Percentiles rank a stretch among this genome's conserved stretches.
Conservation (phyloP, 768 basidiomycete genomes). For the Agrocybe praecox region DNA sequence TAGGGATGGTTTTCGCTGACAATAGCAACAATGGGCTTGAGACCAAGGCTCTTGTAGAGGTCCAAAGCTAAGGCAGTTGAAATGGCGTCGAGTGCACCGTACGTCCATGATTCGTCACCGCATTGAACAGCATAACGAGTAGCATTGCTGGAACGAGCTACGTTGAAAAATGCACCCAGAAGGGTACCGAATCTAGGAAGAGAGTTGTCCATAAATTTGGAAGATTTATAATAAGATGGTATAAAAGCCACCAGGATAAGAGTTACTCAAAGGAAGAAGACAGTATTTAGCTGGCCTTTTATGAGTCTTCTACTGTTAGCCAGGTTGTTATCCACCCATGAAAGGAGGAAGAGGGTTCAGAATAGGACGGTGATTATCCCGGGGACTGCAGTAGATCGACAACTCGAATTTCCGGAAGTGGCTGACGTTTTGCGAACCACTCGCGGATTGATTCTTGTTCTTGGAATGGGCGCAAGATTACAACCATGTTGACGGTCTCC, state of each 20-base stretch:
- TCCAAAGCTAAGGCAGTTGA: slow-evolving; percentile 32
- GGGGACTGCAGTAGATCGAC: slow-evolving; percentile 15
- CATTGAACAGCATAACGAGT: slow-evolving; percentile 29
- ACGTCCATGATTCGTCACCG: slow-evolving; percentile 31
- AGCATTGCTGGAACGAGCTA: slow-evolving; percentile 19
- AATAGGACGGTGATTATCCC: slow-evolving; percentile 9
- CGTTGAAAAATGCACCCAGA: slow-evolving; percentile 19
- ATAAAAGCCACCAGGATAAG: slow-evolving; percentile 6
- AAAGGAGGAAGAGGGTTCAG: slow-evolving; percentile 2
- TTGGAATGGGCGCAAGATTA: background rate
- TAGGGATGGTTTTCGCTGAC: slow-evolving; percentile 37
- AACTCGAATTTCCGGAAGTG: slow-evolving; percentile 1
- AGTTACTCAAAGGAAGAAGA: slow-evolving; percentile 1
- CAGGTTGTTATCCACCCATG: background rate
- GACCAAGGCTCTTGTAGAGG: slow-evolving; percentile 23
- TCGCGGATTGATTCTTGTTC: background rate
- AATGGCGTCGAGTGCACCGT: slow-evolving; percentile 32
- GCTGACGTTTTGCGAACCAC: slow-evolving; percentile 10
- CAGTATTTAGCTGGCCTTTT: background rate
- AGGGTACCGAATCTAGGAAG: slow-evolving; percentile 16
- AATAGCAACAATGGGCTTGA: slow-evolving; percentile 31
- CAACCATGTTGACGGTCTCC: background rate
- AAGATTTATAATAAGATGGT: too few relatives aligned
- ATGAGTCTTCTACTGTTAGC: background rate
- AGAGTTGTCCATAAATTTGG: slow-evolving; percentile 23